Conservation (phyloP, 2,329 filamentous ascomycete species). For the Nothomitra cinnamomea region DNA sequence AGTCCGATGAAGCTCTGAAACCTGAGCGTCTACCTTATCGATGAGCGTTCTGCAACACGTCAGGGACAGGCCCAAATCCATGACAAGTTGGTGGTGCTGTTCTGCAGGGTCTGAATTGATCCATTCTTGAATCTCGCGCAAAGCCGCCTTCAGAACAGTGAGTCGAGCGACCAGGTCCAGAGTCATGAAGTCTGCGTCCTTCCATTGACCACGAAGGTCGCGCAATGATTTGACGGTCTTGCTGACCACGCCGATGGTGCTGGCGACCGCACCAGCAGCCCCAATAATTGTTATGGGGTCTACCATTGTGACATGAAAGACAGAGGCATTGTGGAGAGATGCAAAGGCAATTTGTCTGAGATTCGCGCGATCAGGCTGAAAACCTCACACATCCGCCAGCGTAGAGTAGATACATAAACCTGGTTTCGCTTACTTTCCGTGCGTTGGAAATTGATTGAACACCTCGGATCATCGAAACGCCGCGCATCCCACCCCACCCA, state of each 20-base stretch:
- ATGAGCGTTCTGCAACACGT: slow-evolving; percentile 8
- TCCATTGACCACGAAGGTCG: neutral
- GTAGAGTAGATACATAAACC: no score
- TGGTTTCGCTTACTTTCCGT: no score
- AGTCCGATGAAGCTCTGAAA: slow-evolving; percentile 3
- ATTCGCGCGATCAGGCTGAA: no score
- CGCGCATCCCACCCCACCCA: no score
- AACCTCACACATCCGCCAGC: no score
- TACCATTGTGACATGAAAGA: neutral
- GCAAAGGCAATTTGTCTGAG: no score
- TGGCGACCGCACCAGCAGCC: neutral
- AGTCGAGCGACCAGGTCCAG: slow-evolving; percentile 10
- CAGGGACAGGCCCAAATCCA: slow-evolving; percentile 11
- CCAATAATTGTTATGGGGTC: neutral
- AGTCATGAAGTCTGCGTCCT: slow-evolving; percentile 9
- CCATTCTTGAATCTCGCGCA: slow-evolving; percentile 12
- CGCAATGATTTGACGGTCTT: neutral
- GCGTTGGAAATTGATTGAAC: no score
- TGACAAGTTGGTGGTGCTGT: slow-evolving; percentile 11
- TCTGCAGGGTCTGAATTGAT: slow-evolving; percentile 7
- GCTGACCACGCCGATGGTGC: neutral
- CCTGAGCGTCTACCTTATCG: slow-evolving; percentile 6
- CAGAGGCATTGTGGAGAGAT: no score
- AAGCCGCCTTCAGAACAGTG: slow-evolving; percentile 9
- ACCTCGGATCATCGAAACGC: no score